Evolutionary conservation across 148 eudicot species (phyloP).

Genomic region (Rhododendron mucronatum): DNA sequence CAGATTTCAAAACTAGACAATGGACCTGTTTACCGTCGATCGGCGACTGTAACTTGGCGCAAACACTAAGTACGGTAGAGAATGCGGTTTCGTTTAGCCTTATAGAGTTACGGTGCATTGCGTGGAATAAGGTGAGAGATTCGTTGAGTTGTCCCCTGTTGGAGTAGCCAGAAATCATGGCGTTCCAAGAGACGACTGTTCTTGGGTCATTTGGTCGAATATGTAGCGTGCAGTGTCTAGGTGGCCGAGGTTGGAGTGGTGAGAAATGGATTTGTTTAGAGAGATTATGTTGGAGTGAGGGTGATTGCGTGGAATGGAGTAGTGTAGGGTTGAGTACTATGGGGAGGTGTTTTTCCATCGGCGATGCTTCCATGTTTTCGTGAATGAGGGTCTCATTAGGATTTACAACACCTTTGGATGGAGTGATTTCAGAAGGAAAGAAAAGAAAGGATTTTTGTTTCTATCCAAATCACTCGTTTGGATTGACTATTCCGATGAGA

Average conservation of each 20-base stretch:
- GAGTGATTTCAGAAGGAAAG: too few species aligned
- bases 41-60: constrained; percentile 24
- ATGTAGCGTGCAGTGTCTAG: constrained; percentile 35
- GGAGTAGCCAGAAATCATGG: constrained; percentile 46
- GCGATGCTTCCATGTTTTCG: constrained; percentile 15
- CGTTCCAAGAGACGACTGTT: constrained; percentile 48
- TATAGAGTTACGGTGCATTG: constrained; percentile 25
- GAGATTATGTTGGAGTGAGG: constrained; percentile 11
- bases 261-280: constrained; percentile 26
- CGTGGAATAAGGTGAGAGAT: constrained; percentile 20
- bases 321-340: not conserved
- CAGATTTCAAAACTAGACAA: constrained; percentile 42
- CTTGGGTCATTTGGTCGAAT: constrained; percentile 47
- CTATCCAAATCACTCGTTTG: too few species aligned
- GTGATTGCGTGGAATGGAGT: not conserved
- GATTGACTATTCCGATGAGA: too few species aligned
- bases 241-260: constrained; percentile 16
- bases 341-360: constrained; percentile 15
- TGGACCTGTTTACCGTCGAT: constrained; percentile 31
- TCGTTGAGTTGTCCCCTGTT: constrained; percentile 27
- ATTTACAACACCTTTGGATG: too few species aligned
- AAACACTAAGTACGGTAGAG: constrained; percentile 29
- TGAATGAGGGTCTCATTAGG: not conserved
- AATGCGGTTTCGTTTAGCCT: constrained; percentile 40
- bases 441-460: too few species aligned